These are phyloP conservation scores for Trichosporon faecale DNA, from an alignment of 1,284 basidiomycete genomes.

Conservation along the genomic window DNA sequence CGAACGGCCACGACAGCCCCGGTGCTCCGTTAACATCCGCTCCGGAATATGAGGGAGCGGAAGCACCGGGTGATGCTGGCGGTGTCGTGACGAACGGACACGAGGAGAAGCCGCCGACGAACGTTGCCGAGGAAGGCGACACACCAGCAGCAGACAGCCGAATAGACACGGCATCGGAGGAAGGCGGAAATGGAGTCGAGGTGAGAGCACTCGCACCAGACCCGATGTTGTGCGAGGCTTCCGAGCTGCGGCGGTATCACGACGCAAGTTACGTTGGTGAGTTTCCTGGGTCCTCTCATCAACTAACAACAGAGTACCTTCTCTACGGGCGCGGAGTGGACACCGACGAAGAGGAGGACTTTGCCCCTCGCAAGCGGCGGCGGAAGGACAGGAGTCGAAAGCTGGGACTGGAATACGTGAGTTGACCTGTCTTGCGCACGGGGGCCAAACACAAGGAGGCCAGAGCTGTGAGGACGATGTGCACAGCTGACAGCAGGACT, in stretches of 20 bases:
- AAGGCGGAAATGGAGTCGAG: not conserved
- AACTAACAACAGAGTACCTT: constrained; percentile 25
- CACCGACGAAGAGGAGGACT: constrained; percentile 16
- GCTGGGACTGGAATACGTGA: constrained; percentile 65
- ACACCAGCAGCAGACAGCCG: no score
- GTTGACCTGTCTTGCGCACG: constrained; percentile 20
- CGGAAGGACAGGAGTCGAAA: constrained; percentile 51
- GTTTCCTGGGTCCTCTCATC: not conserved
- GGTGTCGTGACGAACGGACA: no score
- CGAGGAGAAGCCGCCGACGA: no score
- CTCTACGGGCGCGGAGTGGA: constrained; percentile 13
- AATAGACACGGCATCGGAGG: no score
- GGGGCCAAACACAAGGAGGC: no score
- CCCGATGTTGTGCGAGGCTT: constrained; percentile 30
- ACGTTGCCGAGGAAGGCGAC: not conserved
- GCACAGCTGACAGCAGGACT: constrained; percentile 61
- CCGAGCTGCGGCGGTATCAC: constrained; percentile 52
- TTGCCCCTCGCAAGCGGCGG: constrained; percentile 26
- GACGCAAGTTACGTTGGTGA: constrained; percentile 51
- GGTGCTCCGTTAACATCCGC: not conserved
- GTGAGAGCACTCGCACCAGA: constrained; percentile 34
- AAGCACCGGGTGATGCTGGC: not conserved
- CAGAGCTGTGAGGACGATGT: no score
- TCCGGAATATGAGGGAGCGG: not conserved
- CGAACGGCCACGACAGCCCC: constrained; percentile 56